Conservation (phyloP, 352 stramenopile genomes). For the Peronosclerospora sorghi region DNA sequence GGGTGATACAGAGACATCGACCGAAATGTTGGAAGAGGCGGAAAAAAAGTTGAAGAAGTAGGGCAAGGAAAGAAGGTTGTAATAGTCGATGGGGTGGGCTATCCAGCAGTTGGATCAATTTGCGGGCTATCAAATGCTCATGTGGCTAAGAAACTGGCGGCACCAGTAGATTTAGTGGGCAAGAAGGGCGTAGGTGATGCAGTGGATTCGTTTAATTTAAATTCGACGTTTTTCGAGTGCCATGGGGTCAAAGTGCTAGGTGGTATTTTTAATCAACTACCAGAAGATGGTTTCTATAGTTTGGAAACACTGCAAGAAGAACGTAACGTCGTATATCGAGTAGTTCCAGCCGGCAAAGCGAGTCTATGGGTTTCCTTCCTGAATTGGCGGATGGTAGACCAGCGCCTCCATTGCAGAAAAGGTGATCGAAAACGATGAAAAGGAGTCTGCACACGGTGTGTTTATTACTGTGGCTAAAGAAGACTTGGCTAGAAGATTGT, state of each 20-base stretch:
- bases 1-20: conserved; percentile 76
- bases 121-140: conserved; percentile 68
- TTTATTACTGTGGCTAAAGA: conserved; percentile 22
- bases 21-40: conserved; percentile 80
- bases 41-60: conserved; percentile 82
- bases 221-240: too few relatives aligned
- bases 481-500: conserved; percentile 16
- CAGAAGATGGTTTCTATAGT: conserved; percentile 94
- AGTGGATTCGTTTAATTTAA: too few relatives aligned
- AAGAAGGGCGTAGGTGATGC: conserved; percentile 94
- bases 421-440: conserved; percentile 2
- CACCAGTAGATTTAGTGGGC: conserved; percentile 91
- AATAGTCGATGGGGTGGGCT: conserved; percentile 94
- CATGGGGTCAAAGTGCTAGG: too few relatives aligned
- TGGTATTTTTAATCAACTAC: too few relatives aligned
- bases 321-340: conserved; percentile 88
- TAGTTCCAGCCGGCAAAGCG: conserved; percentile 77
- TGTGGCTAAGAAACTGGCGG: too few relatives aligned
- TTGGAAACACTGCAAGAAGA: conserved; percentile 84
- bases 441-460: conserved; percentile 8
- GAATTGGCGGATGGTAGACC: conserved; percentile 27
- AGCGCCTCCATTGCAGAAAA: conserved; percentile 17
- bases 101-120: conserved; percentile 84
- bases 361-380: too few relatives aligned
- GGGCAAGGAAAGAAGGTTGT: too few relatives aligned